Evolutionary conservation across 805 yeast species (phyloP).

Genomic region (Zygoascus bituminiphila): DNA sequence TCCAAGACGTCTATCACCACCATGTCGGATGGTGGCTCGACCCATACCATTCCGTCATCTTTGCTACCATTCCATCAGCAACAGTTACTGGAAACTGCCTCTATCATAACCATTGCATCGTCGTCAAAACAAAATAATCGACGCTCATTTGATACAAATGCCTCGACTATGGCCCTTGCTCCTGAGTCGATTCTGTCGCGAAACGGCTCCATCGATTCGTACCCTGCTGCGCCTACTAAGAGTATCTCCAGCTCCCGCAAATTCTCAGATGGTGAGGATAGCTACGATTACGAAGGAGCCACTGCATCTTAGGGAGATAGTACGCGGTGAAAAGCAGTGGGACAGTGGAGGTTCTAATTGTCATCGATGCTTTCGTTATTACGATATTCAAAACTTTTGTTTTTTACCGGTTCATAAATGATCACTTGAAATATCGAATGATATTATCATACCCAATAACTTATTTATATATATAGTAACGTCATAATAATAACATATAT

Average conservation of each 20-base stretch:
- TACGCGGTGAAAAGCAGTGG: background rate
- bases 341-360: too few relatives aligned
- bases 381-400: too few relatives aligned
- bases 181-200: constrained; percentile 25
- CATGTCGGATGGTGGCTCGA: constrained; percentile 7
- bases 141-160: constrained; percentile 31
- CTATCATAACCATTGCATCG: constrained; percentile 31
- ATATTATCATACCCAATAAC: background rate
- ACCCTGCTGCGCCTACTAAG: constrained; percentile 7
- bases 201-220: constrained; percentile 6
- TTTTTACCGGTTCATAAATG: too few relatives aligned
- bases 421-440: too few relatives aligned
- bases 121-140: constrained; percentile 27
- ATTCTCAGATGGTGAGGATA: constrained; percentile 4
- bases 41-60: background rate
- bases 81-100: constrained; percentile 25
- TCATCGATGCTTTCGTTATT: too few relatives aligned
- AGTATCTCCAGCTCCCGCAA: constrained; percentile 7
- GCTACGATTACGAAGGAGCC: background rate
- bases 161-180: constrained; percentile 29
- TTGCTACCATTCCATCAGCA: constrained; percentile 3
- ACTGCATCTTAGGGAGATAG: background rate
- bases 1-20: constrained; percentile 22
- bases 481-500: background rate
- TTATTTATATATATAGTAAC: background rate